Base-by-base conservation (phyloP, 495 filamentous ascomycete genomes). In the Gamarada debralockiae region DNA sequence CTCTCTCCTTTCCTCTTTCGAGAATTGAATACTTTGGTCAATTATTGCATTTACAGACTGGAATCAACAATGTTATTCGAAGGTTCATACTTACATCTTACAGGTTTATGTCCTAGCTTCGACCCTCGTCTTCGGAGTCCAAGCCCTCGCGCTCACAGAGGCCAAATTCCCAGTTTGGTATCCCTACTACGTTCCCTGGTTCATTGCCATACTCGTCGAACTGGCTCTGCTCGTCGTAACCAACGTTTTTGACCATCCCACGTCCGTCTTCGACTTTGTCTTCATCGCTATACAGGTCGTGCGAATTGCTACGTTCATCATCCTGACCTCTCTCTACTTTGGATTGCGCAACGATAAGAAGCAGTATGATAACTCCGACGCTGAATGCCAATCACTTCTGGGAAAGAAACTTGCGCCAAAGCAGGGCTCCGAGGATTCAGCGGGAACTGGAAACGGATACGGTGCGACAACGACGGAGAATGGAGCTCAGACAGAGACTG, bases 101-200 rank as follows among this genome's bases (percentile, higher is more conserved):
- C 20, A 75, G 72, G 55, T 73, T 27, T 74, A 75, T 49, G 65
- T 80, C 24, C 67, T 85, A 34, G 73, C 79, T 6, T 79, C 76
- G 42, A 65, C 77, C 38, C 59, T 86, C 27, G 70, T 75, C 5
- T 84, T 77, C 59, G 76, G 75, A 7, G 67, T 81, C 21, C 68
- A 82, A 49, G 69, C 78, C 54, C 69, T 76, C 20, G 70, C 70
- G 7, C 67, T 85, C 5, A 65, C 67, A 20, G 75, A 77, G 38
- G 65, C 67, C 14, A 47, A 65, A 40, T 70, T 71, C 40, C 69
- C 73, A 9, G 76, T 83, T 15, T 85, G 82, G 82, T 80, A 85
- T 52, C 79, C 81, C 0, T 83, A 78, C 54, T 75, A 72, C 31
- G 80, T 79, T 10, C 73, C 77, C 5, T 80, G 82, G 70, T 56